Evolutionary conservation across 129 eudicot genomes (phyloP).

Genomic region (Gnaphalium uliginosum): DNA sequence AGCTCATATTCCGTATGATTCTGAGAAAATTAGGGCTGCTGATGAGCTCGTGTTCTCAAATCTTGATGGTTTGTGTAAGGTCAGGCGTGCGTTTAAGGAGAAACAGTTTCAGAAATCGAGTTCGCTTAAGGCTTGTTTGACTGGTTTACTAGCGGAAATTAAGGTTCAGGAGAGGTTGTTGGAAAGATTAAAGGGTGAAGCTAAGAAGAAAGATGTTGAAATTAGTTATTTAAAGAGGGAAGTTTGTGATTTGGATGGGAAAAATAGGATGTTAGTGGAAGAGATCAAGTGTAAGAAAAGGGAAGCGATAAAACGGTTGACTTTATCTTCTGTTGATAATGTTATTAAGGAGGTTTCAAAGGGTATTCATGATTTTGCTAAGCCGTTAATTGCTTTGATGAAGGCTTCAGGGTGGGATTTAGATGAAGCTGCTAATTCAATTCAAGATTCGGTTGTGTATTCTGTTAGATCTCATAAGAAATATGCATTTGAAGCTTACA

Average conservation of each 20-base stretch:
- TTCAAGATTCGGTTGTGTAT: slow-evolving; percentile 59
- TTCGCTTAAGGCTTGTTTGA: slow-evolving; percentile 45
- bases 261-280: slow-evolving; percentile 37
- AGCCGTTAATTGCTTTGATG: slow-evolving; percentile 71
- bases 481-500: slow-evolving; percentile 73
- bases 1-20: slow-evolving; percentile 61
- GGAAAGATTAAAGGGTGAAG: slow-evolving; percentile 48
- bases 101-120: slow-evolving; percentile 47
- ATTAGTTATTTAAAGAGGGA: slow-evolving; percentile 35
- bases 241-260: slow-evolving; percentile 42
- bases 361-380: slow-evolving; percentile 71
- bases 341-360: slow-evolving; percentile 47
- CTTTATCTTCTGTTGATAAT: slow-evolving; percentile 38
- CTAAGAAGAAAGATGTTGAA: slow-evolving; percentile 43
- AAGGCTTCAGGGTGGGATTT: slow-evolving; percentile 76
- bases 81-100: slow-evolving; percentile 56
- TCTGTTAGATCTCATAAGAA: slow-evolving; percentile 69
- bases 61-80: slow-evolving; percentile 50
- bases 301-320: slow-evolving; percentile 26
- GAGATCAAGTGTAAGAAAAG: slow-evolving; percentile 40
- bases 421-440: slow-evolving; percentile 56
- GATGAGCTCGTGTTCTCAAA: slow-evolving; percentile 50
- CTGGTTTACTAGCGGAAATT: slow-evolving; percentile 46
- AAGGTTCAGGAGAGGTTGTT: slow-evolving; percentile 50
- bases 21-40: slow-evolving; percentile 52